Base-by-base conservation (phyloP, 805 yeast genomes). In the Barnettozyma siamensis region DNA sequence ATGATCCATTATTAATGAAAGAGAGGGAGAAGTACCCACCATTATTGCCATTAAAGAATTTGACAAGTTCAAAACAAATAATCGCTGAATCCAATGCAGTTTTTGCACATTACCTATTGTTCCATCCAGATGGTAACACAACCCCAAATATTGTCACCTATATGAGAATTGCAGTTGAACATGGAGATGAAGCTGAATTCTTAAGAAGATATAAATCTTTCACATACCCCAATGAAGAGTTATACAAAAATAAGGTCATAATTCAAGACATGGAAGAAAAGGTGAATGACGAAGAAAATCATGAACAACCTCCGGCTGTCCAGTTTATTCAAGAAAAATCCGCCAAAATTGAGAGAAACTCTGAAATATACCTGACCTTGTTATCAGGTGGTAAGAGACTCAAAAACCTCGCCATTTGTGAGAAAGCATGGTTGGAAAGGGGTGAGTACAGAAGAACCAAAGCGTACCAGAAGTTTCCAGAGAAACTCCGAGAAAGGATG, bases 51-150 rank as follows among this genome's bases (percentile, higher is more conserved):
- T 55, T 76, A 1, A 50, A 66, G 1, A 66, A 67, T 8, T 55
- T 84, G 8, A 50, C 51, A 2, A 46, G 64, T 3, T 46, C 57
- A 12, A 55, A 66, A 18, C 72, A 78, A 46, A 62, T 86, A 1
- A 41, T 83, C 33, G 79, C 82, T 0, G 98, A 91, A 60, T 77
- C 91, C 0, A 71, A 77, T 44, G 97, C 97, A 0, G 43, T 91
- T 6, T 76, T 94, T 80, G 71, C 73, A 2, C 78, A 70, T 51
- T 63, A 76, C 12, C 44, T 76, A 19, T 58, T 72, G 17, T 54
- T 59, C 27, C 59, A 64, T 34, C 80, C 81, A 0, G 51, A 60
- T 0, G 60, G 65, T 21, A 60, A 83, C 10, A 69, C 64, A 24
- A 51, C 51, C 1, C 65, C 68, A 19, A 56, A 69, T 7, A 64